A percentile compares a stretch with the other conserved stretches of the same genome.
Evolutionary conservation across 2,329 filamentous ascomycete genomes (phyloP).

Genomic region (Biscogniauxia sp.): DNA sequence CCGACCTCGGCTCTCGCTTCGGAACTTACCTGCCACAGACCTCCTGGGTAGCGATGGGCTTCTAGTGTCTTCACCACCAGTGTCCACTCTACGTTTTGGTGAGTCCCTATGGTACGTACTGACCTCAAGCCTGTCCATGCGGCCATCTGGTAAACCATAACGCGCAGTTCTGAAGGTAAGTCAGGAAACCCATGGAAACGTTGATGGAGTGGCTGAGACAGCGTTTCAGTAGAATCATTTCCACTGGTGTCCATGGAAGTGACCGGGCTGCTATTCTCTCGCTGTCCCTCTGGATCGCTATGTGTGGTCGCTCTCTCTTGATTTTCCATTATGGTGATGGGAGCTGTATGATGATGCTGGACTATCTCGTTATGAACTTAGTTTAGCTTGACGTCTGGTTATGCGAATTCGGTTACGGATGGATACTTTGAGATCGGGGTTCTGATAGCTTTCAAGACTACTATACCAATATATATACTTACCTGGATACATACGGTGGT

Average conservation of each 20-base stretch:
- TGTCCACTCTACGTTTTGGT: background rate
- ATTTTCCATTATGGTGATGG: background rate
- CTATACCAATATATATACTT: too few relatives aligned
- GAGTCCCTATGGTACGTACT: background rate
- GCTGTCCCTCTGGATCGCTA: background rate
- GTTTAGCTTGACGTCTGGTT: too few relatives aligned
- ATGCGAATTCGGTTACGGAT: too few relatives aligned
- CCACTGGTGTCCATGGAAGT: background rate
- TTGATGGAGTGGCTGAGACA: background rate
- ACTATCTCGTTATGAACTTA: too few relatives aligned
- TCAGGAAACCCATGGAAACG: background rate
- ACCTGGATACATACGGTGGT: too few relatives aligned
- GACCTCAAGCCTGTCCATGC: background rate
- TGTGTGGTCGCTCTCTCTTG: background rate
- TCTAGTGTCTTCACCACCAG: conserved; percentile 29
- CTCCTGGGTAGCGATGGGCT: conserved; percentile 29
- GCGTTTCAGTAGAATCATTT: background rate
- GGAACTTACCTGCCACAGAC: background rate
- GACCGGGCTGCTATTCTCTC: background rate
- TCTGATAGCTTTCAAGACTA: too few relatives aligned
- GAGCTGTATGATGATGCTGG: too few relatives aligned
- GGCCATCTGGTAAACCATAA: background rate
- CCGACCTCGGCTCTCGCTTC: background rate
- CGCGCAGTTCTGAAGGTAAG: background rate
- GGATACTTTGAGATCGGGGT: too few relatives aligned